A percentile compares a stretch with the other conserved stretches of the same genome.
These are phyloP conservation scores for Aspergillus ustus DNA, from an alignment of 2,329 filamentous ascomycete genomes.

Conservation along the genomic window DNA sequence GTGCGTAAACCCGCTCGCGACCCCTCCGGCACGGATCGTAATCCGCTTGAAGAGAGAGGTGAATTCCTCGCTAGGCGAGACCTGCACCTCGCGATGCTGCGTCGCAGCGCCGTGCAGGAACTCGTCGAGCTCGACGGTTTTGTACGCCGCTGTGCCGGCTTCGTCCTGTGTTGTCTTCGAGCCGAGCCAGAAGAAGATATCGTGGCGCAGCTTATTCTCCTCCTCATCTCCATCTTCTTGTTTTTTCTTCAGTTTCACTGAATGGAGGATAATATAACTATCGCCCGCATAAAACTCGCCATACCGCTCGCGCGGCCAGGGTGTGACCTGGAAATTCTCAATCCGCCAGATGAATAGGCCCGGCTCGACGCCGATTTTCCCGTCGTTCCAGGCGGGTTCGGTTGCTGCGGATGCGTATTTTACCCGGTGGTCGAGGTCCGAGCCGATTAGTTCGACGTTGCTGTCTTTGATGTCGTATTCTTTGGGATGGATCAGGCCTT, in stretches of 20 bases:
- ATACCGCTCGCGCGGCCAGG: conserved; percentile 61
- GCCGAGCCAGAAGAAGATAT: conserved; percentile 74
- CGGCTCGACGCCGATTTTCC: conserved; percentile 55
- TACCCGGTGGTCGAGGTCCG: conserved; percentile 68
- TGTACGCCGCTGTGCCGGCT: conserved; percentile 70
- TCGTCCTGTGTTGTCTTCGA: conserved; percentile 69
- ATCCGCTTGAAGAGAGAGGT: conserved; percentile 64
- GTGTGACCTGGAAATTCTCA: conserved; percentile 67
- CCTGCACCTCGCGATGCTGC: conserved; percentile 69
- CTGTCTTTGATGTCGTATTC: conserved; percentile 71
- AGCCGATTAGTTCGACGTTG: conserved; percentile 69
- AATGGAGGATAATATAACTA: conserved; percentile 69
- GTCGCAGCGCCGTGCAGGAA: conserved; percentile 65
- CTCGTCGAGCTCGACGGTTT: conserved; percentile 72
- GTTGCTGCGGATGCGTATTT: conserved; percentile 69
- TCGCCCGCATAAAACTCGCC: conserved; percentile 71
- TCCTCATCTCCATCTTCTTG: conserved; percentile 37
- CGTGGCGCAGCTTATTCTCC: conserved; percentile 59
- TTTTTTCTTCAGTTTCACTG: conserved; percentile 52
- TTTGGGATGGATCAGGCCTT: conserved; percentile 65
- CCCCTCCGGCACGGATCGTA: conserved; percentile 65
- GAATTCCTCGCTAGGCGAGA: conserved; percentile 63
- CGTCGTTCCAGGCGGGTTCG: conserved; percentile 71
- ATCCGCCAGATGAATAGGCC: conserved; percentile 70
- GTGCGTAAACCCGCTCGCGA: conserved; percentile 66